phyloP scores from a whole-genome alignment of 192 early-diverging fungal genomes.

The Funneliformis mosseae region DNA sequence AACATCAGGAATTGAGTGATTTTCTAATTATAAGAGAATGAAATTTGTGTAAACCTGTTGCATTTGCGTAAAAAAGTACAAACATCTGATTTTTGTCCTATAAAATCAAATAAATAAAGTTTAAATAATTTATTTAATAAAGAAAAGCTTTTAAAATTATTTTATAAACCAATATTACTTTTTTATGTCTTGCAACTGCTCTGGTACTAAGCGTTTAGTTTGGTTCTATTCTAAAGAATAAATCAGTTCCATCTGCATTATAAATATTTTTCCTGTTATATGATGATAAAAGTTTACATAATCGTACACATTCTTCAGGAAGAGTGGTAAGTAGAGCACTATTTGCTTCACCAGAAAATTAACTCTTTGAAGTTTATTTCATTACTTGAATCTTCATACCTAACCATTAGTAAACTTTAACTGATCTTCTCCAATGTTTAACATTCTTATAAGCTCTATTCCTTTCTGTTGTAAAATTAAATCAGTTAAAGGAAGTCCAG shows the following conservation, averaged over 20 bases:
- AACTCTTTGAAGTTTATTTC: not conserved
- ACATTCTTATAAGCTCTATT: not conserved
- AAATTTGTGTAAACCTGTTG: slow-evolving; percentile 11
- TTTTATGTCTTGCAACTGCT: not conserved
- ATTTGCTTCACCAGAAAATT: not conserved
- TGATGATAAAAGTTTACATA: not conserved
- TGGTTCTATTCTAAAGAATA: not conserved
- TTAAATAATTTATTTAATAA: not conserved
- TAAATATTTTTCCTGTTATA: not conserved
- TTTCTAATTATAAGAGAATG: slow-evolving; percentile 21
- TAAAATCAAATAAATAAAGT: not conserved
- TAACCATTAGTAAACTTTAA: not conserved
- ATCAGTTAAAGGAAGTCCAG: not conserved
- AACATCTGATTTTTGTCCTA: not conserved
- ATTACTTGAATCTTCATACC: not conserved
- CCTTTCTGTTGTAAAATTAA: not conserved
- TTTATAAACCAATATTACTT: too few relatives aligned
- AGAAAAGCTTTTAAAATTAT: too few relatives aligned
- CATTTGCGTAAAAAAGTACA: slow-evolving; percentile 6
- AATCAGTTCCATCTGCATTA: not conserved
- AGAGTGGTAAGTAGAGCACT: not conserved
- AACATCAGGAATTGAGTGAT: not conserved
- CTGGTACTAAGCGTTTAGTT: not conserved
- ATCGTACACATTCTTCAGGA: not conserved
- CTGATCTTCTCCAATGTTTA: not conserved